phyloP scores from a whole-genome alignment of 306 rosid species.

The Trichosanthes cucumerina region DNA sequence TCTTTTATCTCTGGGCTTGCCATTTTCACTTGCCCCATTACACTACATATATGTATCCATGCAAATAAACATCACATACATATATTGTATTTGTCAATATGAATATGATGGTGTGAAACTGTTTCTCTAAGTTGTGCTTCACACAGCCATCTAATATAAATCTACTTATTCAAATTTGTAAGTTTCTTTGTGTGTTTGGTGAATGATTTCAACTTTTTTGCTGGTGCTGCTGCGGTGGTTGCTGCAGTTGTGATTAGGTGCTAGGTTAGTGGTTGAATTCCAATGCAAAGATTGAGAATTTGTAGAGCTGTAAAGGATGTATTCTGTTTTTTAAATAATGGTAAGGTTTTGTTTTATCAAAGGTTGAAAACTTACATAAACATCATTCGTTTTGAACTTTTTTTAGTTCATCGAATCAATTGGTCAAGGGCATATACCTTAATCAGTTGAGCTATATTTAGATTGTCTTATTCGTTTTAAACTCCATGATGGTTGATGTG shows the following conservation, averaged over 20 bases:
- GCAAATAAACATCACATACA: constrained; percentile 1
- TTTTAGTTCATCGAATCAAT: no score
- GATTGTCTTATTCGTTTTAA: not conserved
- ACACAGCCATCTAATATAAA: not conserved
- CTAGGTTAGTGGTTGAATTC: not conserved
- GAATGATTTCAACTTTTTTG: not conserved
- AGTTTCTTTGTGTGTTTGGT: not conserved
- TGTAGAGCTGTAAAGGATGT: not conserved
- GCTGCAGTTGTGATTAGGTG: not conserved
- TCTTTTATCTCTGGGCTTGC: not conserved
- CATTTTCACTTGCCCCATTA: not conserved
- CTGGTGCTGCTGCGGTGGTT: not conserved
- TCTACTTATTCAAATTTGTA: not conserved
- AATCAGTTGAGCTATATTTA: not conserved
- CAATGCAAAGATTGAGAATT: not conserved
- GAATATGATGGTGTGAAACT: not conserved
- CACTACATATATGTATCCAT: constrained; percentile 3
- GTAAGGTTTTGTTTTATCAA: no score
- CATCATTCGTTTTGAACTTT: not conserved
- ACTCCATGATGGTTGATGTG: not conserved
- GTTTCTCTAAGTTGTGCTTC: not conserved
- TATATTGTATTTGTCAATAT: constrained; percentile 1
- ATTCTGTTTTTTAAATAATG: no score
- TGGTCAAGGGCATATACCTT: not conserved
- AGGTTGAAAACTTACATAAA: not conserved